Evolutionary conservation across 768 basidiomycete genomes (phyloP), one percentile per base, ranked within the genome.

Genomic region (Amanita phalloides): DNA sequence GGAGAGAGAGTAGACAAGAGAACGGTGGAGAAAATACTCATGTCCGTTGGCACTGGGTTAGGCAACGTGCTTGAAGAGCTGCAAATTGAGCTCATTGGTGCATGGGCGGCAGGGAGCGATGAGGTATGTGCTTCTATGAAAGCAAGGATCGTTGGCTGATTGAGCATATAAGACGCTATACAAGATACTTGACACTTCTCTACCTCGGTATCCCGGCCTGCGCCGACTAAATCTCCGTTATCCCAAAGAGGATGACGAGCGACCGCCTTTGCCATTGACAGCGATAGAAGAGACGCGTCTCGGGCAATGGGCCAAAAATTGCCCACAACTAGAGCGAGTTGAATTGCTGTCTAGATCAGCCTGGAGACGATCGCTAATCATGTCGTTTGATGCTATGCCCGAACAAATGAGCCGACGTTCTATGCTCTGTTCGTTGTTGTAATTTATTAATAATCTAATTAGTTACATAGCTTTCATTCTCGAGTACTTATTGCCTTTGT

Each of bases 21-120:
- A 38, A 70, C 74, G 11, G 65, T 73, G 28, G 75, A 73, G 50
- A 76, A 76, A 55, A 65, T 74, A 7, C 50, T 77, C 33, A 66
- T 67, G n/a, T 71, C 74, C 3, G 68, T 65, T 2, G 70, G 69
- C 33, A 64, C 66, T 4, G 61, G 65, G 13, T 56, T 71, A 4
- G 68, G 69, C 21, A 48, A 10, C 11, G 28, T 21, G 10, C 45
- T 47, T 39, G 33, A 47, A 48, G 38, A 48, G 35, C 41, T 53
- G 20, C 26, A 39, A 9, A 57, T 72, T 26, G 60, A 61, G n/a
- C 58, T 72, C 45, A 54, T 58, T 13, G 56, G 58, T 13, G 58
- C 57, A 36, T 53, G 58, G 14, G 54, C 61, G 25, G 53, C 57
- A 28, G 63, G 59, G 20, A 58, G 59, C 47, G 70, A 71, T 30